Evolutionary conservation across 306 rosid genomes (phyloP).

Genomic region (Casuarina glauca): DNA sequence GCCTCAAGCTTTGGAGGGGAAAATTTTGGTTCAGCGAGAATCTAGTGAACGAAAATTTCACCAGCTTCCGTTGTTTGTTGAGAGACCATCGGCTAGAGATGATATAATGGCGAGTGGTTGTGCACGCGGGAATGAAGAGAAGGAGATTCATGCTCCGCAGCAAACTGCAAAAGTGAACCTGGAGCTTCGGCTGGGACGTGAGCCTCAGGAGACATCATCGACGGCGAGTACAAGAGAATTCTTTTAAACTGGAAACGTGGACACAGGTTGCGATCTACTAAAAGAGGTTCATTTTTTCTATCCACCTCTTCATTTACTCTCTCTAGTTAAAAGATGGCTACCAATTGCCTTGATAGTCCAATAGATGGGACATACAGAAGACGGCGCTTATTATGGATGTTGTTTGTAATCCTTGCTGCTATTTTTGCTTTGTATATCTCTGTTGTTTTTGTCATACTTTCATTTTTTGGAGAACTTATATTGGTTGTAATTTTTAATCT

Average conservation of each 20-base stretch:
- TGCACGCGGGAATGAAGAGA: slow-evolving; percentile 20
- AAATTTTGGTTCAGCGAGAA: slow-evolving; percentile 20
- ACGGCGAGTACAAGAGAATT: slow-evolving; percentile 43
- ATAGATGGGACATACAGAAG: neutral
- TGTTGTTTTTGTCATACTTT: neutral
- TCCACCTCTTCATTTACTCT: slow-evolving; percentile 26
- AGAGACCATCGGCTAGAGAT: slow-evolving; percentile 1
- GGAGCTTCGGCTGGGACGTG: slow-evolving; percentile 58
- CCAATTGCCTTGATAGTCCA: slow-evolving; percentile 4
- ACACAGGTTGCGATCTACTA: slow-evolving; percentile 10
- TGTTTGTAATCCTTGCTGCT: slow-evolving; percentile 21
- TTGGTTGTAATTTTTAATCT: slow-evolving; percentile 14
- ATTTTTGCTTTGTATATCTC: slow-evolving; percentile 15
- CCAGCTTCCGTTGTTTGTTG: slow-evolving; percentile 36
- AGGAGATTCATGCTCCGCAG: slow-evolving; percentile 19
- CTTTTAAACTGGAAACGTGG: slow-evolving; percentile 27
- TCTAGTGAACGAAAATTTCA: slow-evolving; percentile 18
- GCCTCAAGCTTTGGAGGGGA: slow-evolving; percentile 30
- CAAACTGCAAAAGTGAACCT: slow-evolving; percentile 42
- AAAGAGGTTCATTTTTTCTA: slow-evolving; percentile 31
- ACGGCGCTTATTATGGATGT: slow-evolving; percentile 6
- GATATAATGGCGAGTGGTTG: neutral
- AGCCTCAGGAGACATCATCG: slow-evolving; percentile 32
- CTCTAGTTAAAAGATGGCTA: slow-evolving; percentile 15
- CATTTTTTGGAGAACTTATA: neutral